Percentiles rank a stretch among this genome's conserved stretches.
These are phyloP conservation scores for Aspergillus indologenus DNA, from an alignment of 495 filamentous ascomycete species.

Conservation along the genomic window DNA sequence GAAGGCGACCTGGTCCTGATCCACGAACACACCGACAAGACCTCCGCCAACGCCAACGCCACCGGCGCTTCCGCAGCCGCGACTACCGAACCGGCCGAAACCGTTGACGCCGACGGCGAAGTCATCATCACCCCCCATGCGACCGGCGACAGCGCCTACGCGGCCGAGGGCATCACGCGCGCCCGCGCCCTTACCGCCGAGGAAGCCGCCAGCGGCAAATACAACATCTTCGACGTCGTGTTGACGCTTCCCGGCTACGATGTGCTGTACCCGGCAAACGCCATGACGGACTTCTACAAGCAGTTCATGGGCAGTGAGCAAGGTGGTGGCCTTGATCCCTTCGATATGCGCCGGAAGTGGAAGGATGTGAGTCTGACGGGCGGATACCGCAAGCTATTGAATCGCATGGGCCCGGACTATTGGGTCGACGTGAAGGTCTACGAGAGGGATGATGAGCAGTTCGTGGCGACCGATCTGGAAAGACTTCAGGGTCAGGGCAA, in stretches of 20 bases:
- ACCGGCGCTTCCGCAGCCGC: slow-evolving; percentile 13
- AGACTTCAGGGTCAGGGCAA: slow-evolving; percentile 27
- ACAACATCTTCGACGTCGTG: slow-evolving; percentile 85
- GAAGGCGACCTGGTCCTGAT: slow-evolving; percentile 84
- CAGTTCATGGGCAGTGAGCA: slow-evolving; percentile 75
- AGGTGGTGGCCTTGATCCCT: slow-evolving; percentile 75
- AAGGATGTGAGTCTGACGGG: slow-evolving; percentile 88
- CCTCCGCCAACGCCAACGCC: slow-evolving; percentile 16
- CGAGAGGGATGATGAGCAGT: slow-evolving; percentile 67
- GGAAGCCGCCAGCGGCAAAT: slow-evolving; percentile 77
- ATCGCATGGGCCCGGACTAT: slow-evolving; percentile 54
- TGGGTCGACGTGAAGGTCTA: slow-evolving; percentile 69
- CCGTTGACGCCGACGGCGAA: slow-evolving; percentile 67
- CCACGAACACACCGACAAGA: slow-evolving; percentile 49
- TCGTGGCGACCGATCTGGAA: slow-evolving; percentile 82
- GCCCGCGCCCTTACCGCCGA: slow-evolving; percentile 71
- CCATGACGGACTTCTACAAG: slow-evolving; percentile 75
- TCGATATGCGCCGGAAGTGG: slow-evolving; percentile 80
- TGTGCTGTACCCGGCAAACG: slow-evolving; percentile 78
- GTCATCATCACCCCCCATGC: slow-evolving; percentile 55
- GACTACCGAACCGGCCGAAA: slow-evolving; percentile 7
- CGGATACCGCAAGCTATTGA: slow-evolving; percentile 79
- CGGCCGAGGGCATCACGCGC: slow-evolving; percentile 59
- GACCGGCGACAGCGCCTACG: slow-evolving; percentile 52
- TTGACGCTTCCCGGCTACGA: slow-evolving; percentile 91